Base-by-base conservation (phyloP, 148 eudicot genomes). In the Agrostemma githago region DNA sequence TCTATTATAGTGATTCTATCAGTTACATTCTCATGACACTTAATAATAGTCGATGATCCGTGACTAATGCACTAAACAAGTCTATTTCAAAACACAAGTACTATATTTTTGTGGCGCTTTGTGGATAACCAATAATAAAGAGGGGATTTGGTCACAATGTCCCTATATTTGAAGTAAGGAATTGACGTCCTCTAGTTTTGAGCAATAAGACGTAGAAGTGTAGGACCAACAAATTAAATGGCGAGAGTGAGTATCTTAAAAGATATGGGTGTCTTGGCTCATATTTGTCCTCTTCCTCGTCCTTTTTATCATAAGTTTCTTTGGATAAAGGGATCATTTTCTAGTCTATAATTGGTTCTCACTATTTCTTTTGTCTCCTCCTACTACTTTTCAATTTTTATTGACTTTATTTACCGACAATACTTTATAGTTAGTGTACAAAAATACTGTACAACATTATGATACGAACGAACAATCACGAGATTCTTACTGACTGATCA, bases 231-330 rank as follows among this genome's bases (percentile, higher is more conserved):
- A 48, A 51, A 26, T 21, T 19, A 11, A n/a, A 48, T 4, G 60
- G 3, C 58, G 34, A n/a, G n/a, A n/a, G n/a, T n/a, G 38, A 10
- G 59, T 26, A 51, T 53, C 39, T 69, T 14, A 48, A 51, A 17
- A 72, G 74, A 72, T 59, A 10, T 72, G 8, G 41, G 46, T 72
- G 74, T 72, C 64, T 14, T 71, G n/a, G 48, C 41, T 66, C 53
- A 15, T 20, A 66, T 41, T 66, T 66, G 70, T 66, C 34, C 20
- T 40, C 64, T 60, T 60, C 38, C 37, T 60, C 34, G 34, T 26
- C 34, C 64, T 5, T 60, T 60, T 60, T 8, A 6, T 60, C 63
- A 60, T 59, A n/a, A 20, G 9, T 17, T 26, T 70, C n/a, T 10
- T 72, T 72, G 34, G 66, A 59, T 58, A 39, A 60, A 5, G 12